Evolutionary conservation across 1,284 basidiomycete genomes (phyloP).

Genomic region (Naganishia cerealis): DNA sequence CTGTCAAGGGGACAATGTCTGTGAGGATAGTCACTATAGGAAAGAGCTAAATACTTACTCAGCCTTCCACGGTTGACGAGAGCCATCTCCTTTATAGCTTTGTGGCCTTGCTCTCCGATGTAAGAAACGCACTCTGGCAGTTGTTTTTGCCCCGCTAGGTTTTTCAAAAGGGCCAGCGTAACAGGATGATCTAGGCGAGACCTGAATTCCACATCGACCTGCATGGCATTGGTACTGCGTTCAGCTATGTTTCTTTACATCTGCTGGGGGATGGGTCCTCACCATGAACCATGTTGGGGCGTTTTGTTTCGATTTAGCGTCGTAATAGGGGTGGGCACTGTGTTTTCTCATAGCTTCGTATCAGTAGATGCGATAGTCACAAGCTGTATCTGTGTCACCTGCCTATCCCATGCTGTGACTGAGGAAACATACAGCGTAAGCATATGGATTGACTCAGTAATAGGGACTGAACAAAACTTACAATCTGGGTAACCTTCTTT

Average conservation of each 20-base stretch:
- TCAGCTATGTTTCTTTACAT: neutral
- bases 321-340: constrained; percentile 82
- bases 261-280: neutral
- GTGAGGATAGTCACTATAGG: constrained; percentile 12
- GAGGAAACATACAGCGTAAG: constrained; percentile 16
- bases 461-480: constrained; percentile 54
- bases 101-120: constrained; percentile 63
- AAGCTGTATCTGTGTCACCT: constrained; percentile 28
- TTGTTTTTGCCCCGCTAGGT: constrained; percentile 59
- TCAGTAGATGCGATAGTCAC: neutral
- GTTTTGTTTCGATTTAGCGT: constrained; percentile 72
- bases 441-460: neutral
- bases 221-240: neutral
- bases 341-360: neutral
- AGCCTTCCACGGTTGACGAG: constrained; percentile 79
- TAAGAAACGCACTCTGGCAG: constrained; percentile 63
- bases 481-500: constrained; percentile 87
- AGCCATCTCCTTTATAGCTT: constrained; percentile 67
- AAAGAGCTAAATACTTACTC: constrained; percentile 60
- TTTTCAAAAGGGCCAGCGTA: constrained; percentile 72
- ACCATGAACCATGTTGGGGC: constrained; percentile 86
- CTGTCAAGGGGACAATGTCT: constrained; percentile 32
- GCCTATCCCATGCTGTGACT: constrained; percentile 90
- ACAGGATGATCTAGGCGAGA: constrained; percentile 71
- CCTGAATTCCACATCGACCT: constrained; percentile 75